These are phyloP conservation scores for Septoria petroselini DNA, from an alignment of 2,329 filamentous ascomycete species.

Conservation along the genomic window DNA sequence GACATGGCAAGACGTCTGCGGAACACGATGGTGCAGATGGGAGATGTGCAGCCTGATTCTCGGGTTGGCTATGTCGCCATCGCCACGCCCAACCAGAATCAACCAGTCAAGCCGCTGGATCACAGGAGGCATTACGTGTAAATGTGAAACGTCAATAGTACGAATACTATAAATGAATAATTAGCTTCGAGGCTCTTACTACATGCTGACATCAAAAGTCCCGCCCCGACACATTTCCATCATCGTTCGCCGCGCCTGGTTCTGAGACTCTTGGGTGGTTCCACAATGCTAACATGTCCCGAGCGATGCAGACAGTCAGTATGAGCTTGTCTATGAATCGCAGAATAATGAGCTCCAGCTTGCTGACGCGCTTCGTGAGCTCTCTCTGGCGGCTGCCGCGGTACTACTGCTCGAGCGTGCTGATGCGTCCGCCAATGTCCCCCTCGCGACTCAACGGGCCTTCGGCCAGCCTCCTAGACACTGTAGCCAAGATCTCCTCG, in stretches of 20 bases:
- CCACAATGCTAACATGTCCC: too few species aligned
- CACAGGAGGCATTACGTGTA: not conserved
- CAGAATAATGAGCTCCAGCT: too few species aligned
- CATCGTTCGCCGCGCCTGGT: too few species aligned
- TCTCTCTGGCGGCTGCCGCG: not conserved
- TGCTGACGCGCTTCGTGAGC: too few species aligned
- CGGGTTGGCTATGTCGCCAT: conserved; percentile 20
- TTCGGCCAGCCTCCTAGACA: conserved; percentile 43
- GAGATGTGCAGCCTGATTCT: conserved; percentile 21
- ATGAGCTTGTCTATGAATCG: too few species aligned
- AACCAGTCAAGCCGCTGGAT: not conserved
- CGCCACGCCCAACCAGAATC: conserved; percentile 8
- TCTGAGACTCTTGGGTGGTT: too few species aligned
- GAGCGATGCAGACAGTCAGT: too few species aligned
- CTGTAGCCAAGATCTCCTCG: conserved; percentile 43
- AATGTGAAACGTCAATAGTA: not conserved
- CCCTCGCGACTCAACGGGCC: conserved; percentile 44
- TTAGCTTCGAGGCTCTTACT: too few species aligned
- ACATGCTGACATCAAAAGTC: too few species aligned
- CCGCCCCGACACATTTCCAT: too few species aligned
- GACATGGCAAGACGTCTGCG: conserved; percentile 13
- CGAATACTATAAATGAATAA: too few species aligned
- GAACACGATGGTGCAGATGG: conserved; percentile 18
- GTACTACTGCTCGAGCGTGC: conserved; percentile 44
- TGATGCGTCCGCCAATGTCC: conserved; percentile 46